These are phyloP conservation scores for Trichosporon asahii DNA, from an alignment of 1,284 basidiomycete genomes.

Conservation along the genomic window DNA sequence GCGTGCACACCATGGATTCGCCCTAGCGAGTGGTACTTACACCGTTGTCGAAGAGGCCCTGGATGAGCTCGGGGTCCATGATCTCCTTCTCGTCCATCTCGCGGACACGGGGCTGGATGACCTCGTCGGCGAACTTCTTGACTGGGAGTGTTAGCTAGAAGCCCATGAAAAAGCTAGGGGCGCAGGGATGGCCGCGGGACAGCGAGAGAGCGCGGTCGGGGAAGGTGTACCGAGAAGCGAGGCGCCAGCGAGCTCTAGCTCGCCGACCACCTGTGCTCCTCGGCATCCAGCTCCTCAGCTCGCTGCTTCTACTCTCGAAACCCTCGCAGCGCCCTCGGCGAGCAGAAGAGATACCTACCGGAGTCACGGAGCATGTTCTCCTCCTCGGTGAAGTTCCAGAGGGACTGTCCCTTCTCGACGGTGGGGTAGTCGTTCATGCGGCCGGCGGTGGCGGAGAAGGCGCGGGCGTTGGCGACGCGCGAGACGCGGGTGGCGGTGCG, in stretches of 20 bases:
- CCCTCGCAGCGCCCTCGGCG: background rate
- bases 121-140: slow-evolving; percentile 79
- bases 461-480: slow-evolving; percentile 17
- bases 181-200: background rate
- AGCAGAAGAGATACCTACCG: slow-evolving; percentile 55
- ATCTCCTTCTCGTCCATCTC: slow-evolving; percentile 98
- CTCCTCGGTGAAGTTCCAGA: slow-evolving; percentile 82
- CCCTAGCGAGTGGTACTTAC: slow-evolving; percentile 56
- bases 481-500: slow-evolving; percentile 23
- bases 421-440: slow-evolving; percentile 44
- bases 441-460: slow-evolving; percentile 30
- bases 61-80: slow-evolving; percentile 80
- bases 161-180: background rate
- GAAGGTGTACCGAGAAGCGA: background rate
- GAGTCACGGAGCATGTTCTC: slow-evolving; percentile 85
- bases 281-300: background rate
- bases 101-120: slow-evolving; percentile 82
- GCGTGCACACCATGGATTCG: background rate
- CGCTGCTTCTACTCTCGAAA: background rate
- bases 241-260: background rate
- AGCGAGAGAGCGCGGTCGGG: too few relatives aligned
- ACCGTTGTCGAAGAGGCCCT: slow-evolving; percentile 91
- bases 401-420: slow-evolving; percentile 46
- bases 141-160: slow-evolving; percentile 56
- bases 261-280: background rate